Evolutionary conservation across 371 early-diverging fungal genomes (phyloP), one percentile per base, ranked within the genome.

Genomic region (Mucor irregularis): DNA sequence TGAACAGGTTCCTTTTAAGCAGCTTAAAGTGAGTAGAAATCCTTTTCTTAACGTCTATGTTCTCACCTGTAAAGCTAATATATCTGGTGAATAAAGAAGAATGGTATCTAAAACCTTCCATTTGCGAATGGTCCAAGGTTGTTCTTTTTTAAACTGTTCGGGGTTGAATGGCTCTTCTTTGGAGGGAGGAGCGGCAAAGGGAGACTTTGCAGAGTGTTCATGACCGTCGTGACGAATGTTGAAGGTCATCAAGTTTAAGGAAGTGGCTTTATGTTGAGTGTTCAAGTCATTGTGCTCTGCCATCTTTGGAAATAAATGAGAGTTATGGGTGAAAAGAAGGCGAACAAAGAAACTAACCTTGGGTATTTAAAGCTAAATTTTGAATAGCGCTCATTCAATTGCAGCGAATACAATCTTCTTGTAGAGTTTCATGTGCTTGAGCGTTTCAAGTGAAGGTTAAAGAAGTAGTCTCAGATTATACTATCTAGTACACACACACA

Each of bases 61-160:
- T 3, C 31, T 51, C 61, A 74, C 80, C 49, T 80, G 81, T 19
- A 80, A 38, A 1, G 69, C 81, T 5, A 80, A 51, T 35, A 80
- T 51, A 49, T 80, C 81, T 6, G 76, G 73, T 28, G 53, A 62
- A 53, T 72, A 78, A 9, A 78, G 44, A 17, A 76, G 49, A 17
- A 80, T 63, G 2, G 78, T 72, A 29, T 80, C 81, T 2, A 68
- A 66, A 21, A 80, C 49, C 21, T 78, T 80, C 67, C 70, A 72
- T 26, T 73, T 75, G 52, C 81, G 61, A 30, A 73, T 40, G n/a
- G 70, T 35, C 81, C 81, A 80, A 25, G 78, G 76, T 19, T 66
- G 69, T 39, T 80, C 81, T 31, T 61, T 62, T 8, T 11, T 49
- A 31, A 65, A 72, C 21, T 51, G 29, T 8, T n/a, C 50, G 2